A percentile compares a stretch with the other conserved stretches of the same genome.
Evolutionary conservation across 805 yeast genomes (phyloP).

Genomic region (Saturnispora diversa): DNA sequence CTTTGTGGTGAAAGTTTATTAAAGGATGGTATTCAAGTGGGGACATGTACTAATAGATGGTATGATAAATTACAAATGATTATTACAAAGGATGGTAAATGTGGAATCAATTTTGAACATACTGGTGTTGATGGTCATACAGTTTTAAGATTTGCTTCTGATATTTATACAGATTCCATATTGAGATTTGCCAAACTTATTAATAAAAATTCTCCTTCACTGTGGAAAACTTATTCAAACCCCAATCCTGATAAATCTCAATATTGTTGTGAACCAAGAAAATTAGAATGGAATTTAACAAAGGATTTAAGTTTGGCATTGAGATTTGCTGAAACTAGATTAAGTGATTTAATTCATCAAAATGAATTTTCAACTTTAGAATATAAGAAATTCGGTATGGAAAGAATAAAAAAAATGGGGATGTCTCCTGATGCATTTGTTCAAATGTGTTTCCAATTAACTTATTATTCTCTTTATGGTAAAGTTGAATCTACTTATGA

Average conservation of each 20-base stretch:
- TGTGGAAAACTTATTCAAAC: constrained; percentile 52
- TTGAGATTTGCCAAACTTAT: constrained; percentile 78
- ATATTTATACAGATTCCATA: constrained; percentile 86
- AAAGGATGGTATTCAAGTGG: constrained; percentile 82
- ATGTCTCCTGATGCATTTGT: constrained; percentile 91
- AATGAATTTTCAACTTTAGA: constrained; percentile 80
- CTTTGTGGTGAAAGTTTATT: constrained; percentile 76
- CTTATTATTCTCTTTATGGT: constrained; percentile 86
- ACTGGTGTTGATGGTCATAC: constrained; percentile 97
- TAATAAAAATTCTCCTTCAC: constrained; percentile 64
- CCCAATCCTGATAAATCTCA: constrained; percentile 31
- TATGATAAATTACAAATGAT: constrained; percentile 87
- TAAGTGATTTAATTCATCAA: constrained; percentile 80
- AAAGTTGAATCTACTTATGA: constrained; percentile 90
- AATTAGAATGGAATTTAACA: constrained; percentile 81
- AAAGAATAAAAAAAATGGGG: constrained; percentile 73
- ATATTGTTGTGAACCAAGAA: constrained; percentile 67
- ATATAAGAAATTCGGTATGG: constrained; percentile 65
- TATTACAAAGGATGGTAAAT: constrained; percentile 80
- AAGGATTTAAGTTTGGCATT: constrained; percentile 69
- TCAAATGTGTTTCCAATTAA: constrained; percentile 90
- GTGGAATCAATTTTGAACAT: constrained; percentile 89
- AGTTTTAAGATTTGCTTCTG: constrained; percentile 77
- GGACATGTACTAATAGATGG: constrained; percentile 90
- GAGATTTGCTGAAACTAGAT: constrained; percentile 84